Base-by-base conservation (phyloP, 2,329 filamentous ascomycete species). In the Arthrobotrys conoides region DNA sequence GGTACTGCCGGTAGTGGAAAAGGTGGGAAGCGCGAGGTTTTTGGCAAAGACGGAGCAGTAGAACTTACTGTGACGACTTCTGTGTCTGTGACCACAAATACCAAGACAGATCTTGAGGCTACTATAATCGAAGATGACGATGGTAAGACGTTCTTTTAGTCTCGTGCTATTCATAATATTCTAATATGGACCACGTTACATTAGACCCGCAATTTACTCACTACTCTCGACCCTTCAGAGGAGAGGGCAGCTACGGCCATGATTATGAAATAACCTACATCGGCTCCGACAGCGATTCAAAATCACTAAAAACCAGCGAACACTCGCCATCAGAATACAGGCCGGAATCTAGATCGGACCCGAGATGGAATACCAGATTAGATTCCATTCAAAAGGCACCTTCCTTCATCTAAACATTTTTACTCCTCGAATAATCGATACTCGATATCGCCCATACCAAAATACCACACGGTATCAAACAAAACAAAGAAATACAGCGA, bases 81-180 rank as follows among this genome's bases (percentile, higher is more conserved):
- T 12, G 73, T 77, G 27, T 71, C 73, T 12, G 73, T 77, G 30
- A 77, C 71, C 2, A 68, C 71, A 12, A 76, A 76, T 46, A 76
- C 61, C 0, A 77, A 77, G 51, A 77, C 73, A 16, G 73, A 77
- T 57, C 38, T 77, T 12, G 73, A 77, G n/a, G 73, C 73, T 22
- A 77, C 73, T 3, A 67, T 77, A 33, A 77, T 77, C 18, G 73
- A 77, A 57, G 73, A 77, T 41, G 73, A 77, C 36, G 73, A 77
- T 67, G 73, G 73, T 77, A 64, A 3, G 73, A 46, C 14, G 6
- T 18, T 14, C 3, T 20, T 24, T 49, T 16, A 14, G 22, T 8
- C 4, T 33, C 24, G 49, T 24, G 8, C n/a, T 12, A 9, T 24
- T 24, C 20, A 48, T 48, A 18, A 22, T 6, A 38, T 51, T 38